A percentile compares a stretch with the other conserved stretches of the same genome.
phyloP scores from a whole-genome alignment of 73 alveolate species.

The Paramecium sonneborni region DNA sequence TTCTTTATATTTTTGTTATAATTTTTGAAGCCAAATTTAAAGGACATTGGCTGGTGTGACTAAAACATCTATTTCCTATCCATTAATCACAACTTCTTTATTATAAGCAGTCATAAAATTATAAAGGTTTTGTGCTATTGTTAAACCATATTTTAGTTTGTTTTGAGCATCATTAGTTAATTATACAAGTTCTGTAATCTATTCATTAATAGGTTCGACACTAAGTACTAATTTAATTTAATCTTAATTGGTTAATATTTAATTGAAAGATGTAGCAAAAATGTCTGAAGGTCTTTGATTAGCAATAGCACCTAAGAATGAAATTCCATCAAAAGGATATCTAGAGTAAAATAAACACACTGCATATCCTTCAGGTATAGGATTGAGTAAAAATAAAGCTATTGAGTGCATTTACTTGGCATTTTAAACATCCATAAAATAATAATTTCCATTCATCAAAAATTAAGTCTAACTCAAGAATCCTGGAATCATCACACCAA shows the following conservation, averaged over 20 bases:
- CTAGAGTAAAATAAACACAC: constrained; percentile 83
- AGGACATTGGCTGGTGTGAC: constrained; percentile 84
- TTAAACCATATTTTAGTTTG: constrained; percentile 84
- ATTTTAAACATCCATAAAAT: constrained; percentile 69
- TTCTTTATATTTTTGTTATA: constrained; percentile 83
- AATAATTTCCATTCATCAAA: constrained; percentile 43
- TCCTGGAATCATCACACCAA: constrained; percentile 75
- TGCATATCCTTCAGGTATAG: constrained; percentile 80
- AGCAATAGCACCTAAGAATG: constrained; percentile 90
- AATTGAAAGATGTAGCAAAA: no score
- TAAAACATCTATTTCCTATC: constrained; percentile 70
- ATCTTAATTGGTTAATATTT: background rate
- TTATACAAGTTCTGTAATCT: background rate
- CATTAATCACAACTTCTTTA: constrained; percentile 65
- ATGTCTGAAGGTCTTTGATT: constrained; percentile 34
- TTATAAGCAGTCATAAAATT: constrained; percentile 88
- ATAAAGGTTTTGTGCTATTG: constrained; percentile 89
- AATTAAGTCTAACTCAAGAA: constrained; percentile 59
- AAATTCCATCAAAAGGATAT: constrained; percentile 88
- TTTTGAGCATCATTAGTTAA: constrained; percentile 73
- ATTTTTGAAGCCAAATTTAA: constrained; percentile 89
- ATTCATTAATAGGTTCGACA: no score
- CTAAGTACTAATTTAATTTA: no score
- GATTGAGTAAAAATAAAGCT: constrained; percentile 71
- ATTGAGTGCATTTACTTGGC: constrained; percentile 71